Evolutionary conservation across 371 early-diverging fungal species (phyloP), one percentile per base, ranked within the genome.

Genomic region (Mortierella sp.): DNA sequence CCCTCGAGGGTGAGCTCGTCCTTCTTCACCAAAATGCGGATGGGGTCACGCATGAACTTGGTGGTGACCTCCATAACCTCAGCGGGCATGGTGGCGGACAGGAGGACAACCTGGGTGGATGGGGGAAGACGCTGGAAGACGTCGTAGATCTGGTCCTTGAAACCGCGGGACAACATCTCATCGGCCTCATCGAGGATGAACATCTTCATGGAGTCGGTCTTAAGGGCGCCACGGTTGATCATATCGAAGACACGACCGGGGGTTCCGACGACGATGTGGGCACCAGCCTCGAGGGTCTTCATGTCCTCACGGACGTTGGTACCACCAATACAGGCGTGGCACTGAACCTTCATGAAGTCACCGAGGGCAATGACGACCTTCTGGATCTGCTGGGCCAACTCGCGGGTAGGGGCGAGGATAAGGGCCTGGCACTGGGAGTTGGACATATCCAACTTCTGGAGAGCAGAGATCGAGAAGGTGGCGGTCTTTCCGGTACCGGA

Each of bases 401-500:
- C 98, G 88, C 98, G 95, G 72, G 98, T 98, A 44, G 96, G 96
- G 69, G 95, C 96, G 71, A 98, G 90, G 77, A 98, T 95, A 64
- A 98, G 91, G 21, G 96, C 97, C 89, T 99, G 99, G 73, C 95
- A 94, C 74, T 93, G 93, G 79, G 91, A 91, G 71, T 93, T 78
- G 55, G 83, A 87, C 24, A 89, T 84, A 88, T 98, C 96, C 85
- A 98, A 92, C 75, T 93, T 92, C 90, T 98, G 97, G 71, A 99
- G 92, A 69, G 96, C 93, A 40, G 95, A 95, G 82, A 99, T 96
- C 69, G 96, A 96, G 93, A 98, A 98, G 69, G 98, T 98, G 77
- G 97, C 98, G 40, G 98, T 98, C 87, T 99, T 99, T 83, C 99
- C 99, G 71, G 98, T 98, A 89, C 99, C 99, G 82, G 98, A 98